Evolutionary conservation across 768 basidiomycete species (phyloP), one percentile per base, ranked within the genome.

Genomic region (Mycena kentingensis): DNA sequence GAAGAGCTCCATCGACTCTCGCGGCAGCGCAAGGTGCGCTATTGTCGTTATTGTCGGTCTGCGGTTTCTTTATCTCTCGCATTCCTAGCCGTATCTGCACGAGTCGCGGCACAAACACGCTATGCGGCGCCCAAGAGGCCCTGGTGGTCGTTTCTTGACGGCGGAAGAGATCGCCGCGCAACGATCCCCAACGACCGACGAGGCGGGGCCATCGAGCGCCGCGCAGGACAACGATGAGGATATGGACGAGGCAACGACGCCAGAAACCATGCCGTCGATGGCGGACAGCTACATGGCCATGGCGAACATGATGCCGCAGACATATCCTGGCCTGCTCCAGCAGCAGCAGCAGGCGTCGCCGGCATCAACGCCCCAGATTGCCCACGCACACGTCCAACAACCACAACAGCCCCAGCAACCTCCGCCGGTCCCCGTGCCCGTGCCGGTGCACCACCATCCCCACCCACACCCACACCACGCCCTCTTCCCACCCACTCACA

Each of bases 31-130:
- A 98, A 99, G 84, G 96, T 90, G 34, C 35, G 62, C 19, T 19
- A n/a, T 35, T 16, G 54, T 49, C 49, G 51, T 62, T n/a, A n/a
- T 22, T 47, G 38, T 29, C 16, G 13, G 10, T 18, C 26, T 3
- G 2, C 26, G 24, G 22, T n/a, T n/a, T 46, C 46, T 51, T 37
- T 48, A 56, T 28, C 24, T 57, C 32, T 45, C 48, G n/a, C 27
- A 56, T 50, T 32, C 22, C 3, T 39, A 97, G 95, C 96, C 97
- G 2, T 99, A 98, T 73, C 86, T 98, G 26, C 97, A 99, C 60
- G 97, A 99, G 67, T 96, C 93, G 7, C 85, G 97, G 38, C 97
- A 99, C 75, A 91, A 93, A 60, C 97, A 99, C 73, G 97, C 97
- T 27, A 95, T 98, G 88, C 87, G 94, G 38, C 84, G 97, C 18